A percentile compares a stretch with the other conserved stretches of the same genome.
Conservation (phyloP, 2,329 filamentous ascomycete genomes). For the Alternaria brassicae region DNA sequence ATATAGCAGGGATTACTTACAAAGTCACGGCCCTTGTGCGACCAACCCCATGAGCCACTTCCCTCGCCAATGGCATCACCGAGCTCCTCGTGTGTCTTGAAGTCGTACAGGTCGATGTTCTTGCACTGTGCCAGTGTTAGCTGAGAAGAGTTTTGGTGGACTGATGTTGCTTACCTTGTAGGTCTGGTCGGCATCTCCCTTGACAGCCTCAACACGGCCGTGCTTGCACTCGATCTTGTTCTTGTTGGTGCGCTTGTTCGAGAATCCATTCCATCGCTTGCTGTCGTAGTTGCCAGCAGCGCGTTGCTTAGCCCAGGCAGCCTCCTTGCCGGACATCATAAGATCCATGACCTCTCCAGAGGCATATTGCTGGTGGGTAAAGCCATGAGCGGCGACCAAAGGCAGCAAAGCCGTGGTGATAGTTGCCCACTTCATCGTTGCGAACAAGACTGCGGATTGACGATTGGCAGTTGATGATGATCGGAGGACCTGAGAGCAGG, state of each 20-base stretch:
- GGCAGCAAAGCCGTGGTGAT: slow-evolving; percentile 41
- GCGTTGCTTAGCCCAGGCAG: slow-evolving; percentile 43
- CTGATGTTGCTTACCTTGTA: slow-evolving; percentile 33
- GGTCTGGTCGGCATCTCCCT: slow-evolving; percentile 49
- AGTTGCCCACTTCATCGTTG: slow-evolving; percentile 45
- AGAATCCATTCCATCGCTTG: slow-evolving; percentile 42
- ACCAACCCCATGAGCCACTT: slow-evolving; percentile 62
- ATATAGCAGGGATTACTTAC: background rate
- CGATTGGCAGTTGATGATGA: slow-evolving; percentile 33
- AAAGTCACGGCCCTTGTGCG: slow-evolving; percentile 61
- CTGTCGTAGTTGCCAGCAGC: slow-evolving; percentile 42
- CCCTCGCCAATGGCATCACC: slow-evolving; percentile 55
- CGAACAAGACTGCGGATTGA: slow-evolving; percentile 30
- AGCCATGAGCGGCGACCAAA: slow-evolving; percentile 39
- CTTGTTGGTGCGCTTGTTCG: slow-evolving; percentile 37
- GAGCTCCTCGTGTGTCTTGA: slow-evolving; percentile 62
- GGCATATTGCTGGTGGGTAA: slow-evolving; percentile 40
- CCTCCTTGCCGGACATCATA: slow-evolving; percentile 47
- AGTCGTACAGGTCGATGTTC: slow-evolving; percentile 63
- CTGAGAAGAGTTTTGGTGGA: background rate
- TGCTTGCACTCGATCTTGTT: slow-evolving; percentile 44
- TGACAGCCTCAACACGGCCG: slow-evolving; percentile 47
- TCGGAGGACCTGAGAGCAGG: slow-evolving; percentile 19
- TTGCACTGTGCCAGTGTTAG: slow-evolving; percentile 34
- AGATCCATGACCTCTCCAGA: slow-evolving; percentile 45